A percentile compares a stretch with the other conserved stretches of the same genome.
These are phyloP conservation scores for Talaromyces stipitatus DNA, from an alignment of 495 filamentous ascomycete species.

Conservation along the genomic window DNA sequence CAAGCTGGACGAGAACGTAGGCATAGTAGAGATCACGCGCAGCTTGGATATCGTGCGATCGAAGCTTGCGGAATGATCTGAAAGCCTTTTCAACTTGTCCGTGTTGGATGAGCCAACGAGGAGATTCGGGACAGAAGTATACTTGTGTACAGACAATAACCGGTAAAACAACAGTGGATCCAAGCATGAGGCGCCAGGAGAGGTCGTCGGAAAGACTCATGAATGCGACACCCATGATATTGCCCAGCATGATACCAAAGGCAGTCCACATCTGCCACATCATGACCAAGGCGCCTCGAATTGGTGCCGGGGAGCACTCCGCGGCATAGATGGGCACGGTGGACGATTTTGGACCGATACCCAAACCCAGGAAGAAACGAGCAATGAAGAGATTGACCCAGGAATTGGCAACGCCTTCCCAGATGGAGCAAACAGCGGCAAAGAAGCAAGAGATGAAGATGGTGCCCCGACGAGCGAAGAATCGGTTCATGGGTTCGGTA, in stretches of 20 bases:
- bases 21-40: slow-evolving; percentile 49
- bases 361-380: slow-evolving; percentile 54
- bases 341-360: slow-evolving; percentile 52
- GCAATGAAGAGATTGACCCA: slow-evolving; percentile 48
- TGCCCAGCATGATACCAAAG: slow-evolving; percentile 76
- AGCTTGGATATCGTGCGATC: slow-evolving; percentile 39
- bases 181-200: slow-evolving; percentile 40
- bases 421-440: slow-evolving; percentile 40
- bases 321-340: slow-evolving; percentile 53
- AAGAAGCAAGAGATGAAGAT: slow-evolving; percentile 48
- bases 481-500: slow-evolving; percentile 49
- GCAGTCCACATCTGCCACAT: slow-evolving; percentile 61
- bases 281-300: slow-evolving; percentile 55
- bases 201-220: slow-evolving; percentile 26
- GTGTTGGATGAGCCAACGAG: slow-evolving; percentile 59
- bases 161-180: slow-evolving; percentile 36
- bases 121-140: slow-evolving; percentile 59
- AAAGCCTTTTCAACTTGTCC: slow-evolving; percentile 35
- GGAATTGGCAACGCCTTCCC: slow-evolving; percentile 39
- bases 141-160: slow-evolving; percentile 43
- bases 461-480: slow-evolving; percentile 48
- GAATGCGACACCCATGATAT: slow-evolving; percentile 65
- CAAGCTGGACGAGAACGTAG: slow-evolving; percentile 37
- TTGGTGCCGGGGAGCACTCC: slow-evolving; percentile 48
- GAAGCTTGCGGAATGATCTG: slow-evolving; percentile 34